Evolutionary conservation across 257 asterid species (phyloP).

Genomic region (Solanum raphanifolium): DNA sequence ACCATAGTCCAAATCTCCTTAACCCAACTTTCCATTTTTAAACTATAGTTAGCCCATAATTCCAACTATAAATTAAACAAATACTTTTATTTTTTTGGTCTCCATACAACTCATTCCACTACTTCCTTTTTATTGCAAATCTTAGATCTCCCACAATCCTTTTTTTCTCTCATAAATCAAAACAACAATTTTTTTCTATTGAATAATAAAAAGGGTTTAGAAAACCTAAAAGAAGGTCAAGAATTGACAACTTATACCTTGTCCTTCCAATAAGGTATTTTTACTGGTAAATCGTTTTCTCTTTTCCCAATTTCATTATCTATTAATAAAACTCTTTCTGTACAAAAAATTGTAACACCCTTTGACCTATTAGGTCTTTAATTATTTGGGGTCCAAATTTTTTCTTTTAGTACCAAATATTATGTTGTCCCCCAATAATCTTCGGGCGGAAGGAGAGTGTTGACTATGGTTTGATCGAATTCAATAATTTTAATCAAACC

Average conservation of each 20-base stretch:
- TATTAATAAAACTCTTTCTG: not conserved
- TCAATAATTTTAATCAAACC: not conserved
- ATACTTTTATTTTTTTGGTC: not conserved
- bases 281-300: not conserved
- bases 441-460: too few species aligned
- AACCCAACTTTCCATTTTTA: not conserved
- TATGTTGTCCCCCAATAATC: not conserved
- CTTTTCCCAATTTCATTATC: not conserved
- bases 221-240: not conserved
- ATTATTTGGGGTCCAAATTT: slow-evolving; percentile 37
- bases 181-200: not conserved
- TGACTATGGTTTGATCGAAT: accelerated
- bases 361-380: not conserved
- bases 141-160: not conserved
- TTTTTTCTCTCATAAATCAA: not conserved
- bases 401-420: not conserved
- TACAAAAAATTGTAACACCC: not conserved
- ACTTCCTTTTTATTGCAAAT: not conserved
- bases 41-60: not conserved
- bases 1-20: not conserved
- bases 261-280: slow-evolving; percentile 12
- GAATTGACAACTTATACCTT: not conserved
- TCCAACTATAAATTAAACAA: not conserved
- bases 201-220: not conserved
- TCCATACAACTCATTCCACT: slow-evolving; percentile 3